Base-by-base conservation (phyloP, 805 yeast genomes). In the Pichia kluyveri region DNA sequence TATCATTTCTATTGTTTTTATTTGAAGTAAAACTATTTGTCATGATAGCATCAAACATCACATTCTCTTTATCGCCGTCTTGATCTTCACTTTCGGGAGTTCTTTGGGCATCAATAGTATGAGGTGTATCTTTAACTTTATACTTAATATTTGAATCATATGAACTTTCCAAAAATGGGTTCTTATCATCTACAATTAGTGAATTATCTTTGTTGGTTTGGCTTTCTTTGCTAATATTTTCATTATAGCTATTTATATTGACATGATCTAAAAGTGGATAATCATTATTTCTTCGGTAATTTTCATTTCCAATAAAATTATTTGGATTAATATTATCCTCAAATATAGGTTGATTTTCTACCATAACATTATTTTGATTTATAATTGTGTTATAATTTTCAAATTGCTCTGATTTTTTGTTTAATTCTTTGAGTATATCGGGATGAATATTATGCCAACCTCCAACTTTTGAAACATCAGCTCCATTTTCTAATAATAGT, bases 401-500 rank as follows among this genome's bases (percentile, higher is more conserved):
- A 7, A 3, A 39, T 14, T 27, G 12, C 28, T 40, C n/a, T 40
- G 18, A 34, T 2, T 34, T 34, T 8, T 10, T 15, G 6, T 34
- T 34, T 15, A 34, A 15, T 28, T 56, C 61, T 41, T 56, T 49
- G 23, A 57, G 15, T 2, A 60, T 42, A n/a, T 56, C 57, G 5
- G 41, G 23, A 6, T 61, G 61, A 11, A 60, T 52, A 19, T 50
- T 53, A 18, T 51, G 45, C n/a, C 49, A 14, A 14, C 62, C 66
- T n/a, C 62, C 66, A 27, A 58, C 57, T 19, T 43, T 15, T n/a
- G 52, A 51, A 8, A 51, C 45, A 42, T 66, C 66, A 7, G 83
- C 84, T 28, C 75, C 71, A 55, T 75, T 69, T 43, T 72, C 68
- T 39, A 74, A 53, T 44, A 80, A 63, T 18, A 69, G 63, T 36